phyloP scores from a whole-genome alignment of 2,329 filamentous ascomycete species.

The Hypoxylon sp. region DNA sequence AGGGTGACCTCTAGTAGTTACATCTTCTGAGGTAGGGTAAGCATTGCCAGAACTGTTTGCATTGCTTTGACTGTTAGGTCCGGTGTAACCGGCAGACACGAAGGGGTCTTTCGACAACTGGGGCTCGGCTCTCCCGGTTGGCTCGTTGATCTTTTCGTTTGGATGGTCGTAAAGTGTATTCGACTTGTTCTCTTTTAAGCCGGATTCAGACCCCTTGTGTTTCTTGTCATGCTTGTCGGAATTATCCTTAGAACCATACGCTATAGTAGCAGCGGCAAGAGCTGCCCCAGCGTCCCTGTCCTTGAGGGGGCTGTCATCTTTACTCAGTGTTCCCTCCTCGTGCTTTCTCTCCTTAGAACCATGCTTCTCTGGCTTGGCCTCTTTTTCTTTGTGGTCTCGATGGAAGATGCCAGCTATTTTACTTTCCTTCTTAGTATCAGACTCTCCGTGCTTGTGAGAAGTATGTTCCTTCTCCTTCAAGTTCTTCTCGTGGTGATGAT shows the following conservation, averaged over 20 bases:
- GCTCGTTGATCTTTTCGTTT: constrained; percentile 18
- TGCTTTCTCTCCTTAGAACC: constrained; percentile 16
- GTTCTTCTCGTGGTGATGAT: constrained; percentile 17
- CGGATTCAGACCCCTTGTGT: background rate
- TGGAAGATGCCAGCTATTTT: constrained; percentile 30
- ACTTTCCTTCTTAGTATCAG: constrained; percentile 29
- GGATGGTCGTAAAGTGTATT: constrained; percentile 21
- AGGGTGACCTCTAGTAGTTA: constrained; percentile 2
- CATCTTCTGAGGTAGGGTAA: constrained; percentile 12
- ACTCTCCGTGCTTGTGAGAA: constrained; percentile 29
- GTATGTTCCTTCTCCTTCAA: constrained; percentile 17
- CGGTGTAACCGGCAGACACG: constrained; percentile 19
- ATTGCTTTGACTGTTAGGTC: constrained; percentile 3
- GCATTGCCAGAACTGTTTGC: background rate
- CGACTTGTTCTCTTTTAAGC: background rate
- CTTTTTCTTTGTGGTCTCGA: constrained; percentile 30
- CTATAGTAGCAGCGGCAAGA: constrained; percentile 27
- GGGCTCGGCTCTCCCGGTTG: background rate
- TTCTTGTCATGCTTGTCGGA: constrained; percentile 27
- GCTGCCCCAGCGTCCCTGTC: constrained; percentile 34
- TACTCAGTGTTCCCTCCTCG: constrained; percentile 13
- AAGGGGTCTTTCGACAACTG: constrained; percentile 24
- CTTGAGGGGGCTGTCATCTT: constrained; percentile 26
- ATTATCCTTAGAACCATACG: constrained; percentile 20
- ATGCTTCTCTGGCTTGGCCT: constrained; percentile 25